Evolutionary conservation across 2,329 filamentous ascomycete species (phyloP), one percentile per base, ranked within the genome.

Genomic region (Hysterium pulicare): DNA sequence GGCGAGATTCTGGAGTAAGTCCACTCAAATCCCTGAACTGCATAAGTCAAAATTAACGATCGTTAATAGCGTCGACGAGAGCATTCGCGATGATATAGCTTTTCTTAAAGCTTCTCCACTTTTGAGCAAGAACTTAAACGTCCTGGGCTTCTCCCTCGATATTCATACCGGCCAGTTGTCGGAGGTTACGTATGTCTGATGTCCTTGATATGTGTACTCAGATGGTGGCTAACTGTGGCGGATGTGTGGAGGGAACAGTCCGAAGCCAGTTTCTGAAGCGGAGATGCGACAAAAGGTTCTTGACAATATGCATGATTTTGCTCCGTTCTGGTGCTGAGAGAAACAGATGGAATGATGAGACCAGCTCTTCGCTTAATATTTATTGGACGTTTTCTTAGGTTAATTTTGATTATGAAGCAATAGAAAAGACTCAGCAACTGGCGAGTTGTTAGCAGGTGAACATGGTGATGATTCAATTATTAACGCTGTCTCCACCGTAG

Each of bases 1-100:
- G 53, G 58, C 13, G 53, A 53, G 16, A 53, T 61, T 31, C 41
- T 39, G 13, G 45, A 60, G 54, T 61, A 47, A 40, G 37, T 21
- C 3, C 21, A n/a, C n/a, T 7, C 11, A 20, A n/a, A n/a, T n/a
- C n/a, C n/a, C n/a, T n/a, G n/a, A n/a, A n/a, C n/a, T n/a, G n/a
- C n/a, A n/a, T n/a, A n/a, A n/a, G n/a, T n/a, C n/a, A 19, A 36
- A 5, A 10, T 19, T 23, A n/a, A 37, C 21, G 13, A 21, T 22
- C 33, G 15, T 41, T n/a, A 7, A 26, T 11, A 58, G 53, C 33
- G 36, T 59, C 22, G 51, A 55, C 33, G 46, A 54, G 30, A 57
- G 51, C 22, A 47, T 59, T 22, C 39, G 41, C 13, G 48, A 61
- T 34, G 55, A 62, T 22, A 28, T 61, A 6, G 47, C 45, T 1